These are phyloP conservation scores for Xylariaceae sp. DNA, from an alignment of 2,329 filamentous ascomycete genomes.

Conservation along the genomic window DNA sequence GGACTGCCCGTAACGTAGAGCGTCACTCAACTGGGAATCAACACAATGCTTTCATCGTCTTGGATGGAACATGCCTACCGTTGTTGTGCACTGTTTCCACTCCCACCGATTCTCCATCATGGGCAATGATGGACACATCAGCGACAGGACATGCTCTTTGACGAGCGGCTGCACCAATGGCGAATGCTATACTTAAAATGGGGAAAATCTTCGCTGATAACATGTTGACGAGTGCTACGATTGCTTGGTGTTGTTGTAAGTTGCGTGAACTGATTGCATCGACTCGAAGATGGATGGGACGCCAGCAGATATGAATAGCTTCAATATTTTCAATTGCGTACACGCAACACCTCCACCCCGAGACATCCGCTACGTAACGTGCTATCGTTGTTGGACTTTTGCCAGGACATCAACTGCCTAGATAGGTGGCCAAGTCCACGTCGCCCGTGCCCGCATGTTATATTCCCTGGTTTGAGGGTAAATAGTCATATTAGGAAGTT, in stretches of 20 bases:
- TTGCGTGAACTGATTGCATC: too few relatives aligned
- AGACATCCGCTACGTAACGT: too few relatives aligned
- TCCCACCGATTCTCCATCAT: conserved; percentile 28
- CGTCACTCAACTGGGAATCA: conserved; percentile 20
- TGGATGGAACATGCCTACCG: conserved; percentile 15
- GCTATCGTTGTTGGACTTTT: neutral
- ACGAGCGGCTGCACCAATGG: conserved; percentile 3
- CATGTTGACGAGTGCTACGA: conserved; percentile 15
- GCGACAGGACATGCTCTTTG: conserved; percentile 12
- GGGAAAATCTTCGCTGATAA: conserved; percentile 15
- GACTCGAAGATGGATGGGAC: too few relatives aligned
- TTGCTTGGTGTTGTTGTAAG: too few relatives aligned
- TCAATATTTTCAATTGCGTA: too few relatives aligned
- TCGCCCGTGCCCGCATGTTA: neutral
- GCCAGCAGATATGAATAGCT: too few relatives aligned
- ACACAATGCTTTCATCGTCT: neutral
- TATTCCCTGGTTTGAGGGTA: too few relatives aligned
- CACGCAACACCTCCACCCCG: too few relatives aligned
- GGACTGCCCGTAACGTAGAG: conserved; percentile 30
- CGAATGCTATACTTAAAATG: conserved; percentile 19
- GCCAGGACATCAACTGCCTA: conserved; percentile 8
- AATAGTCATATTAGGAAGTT: neutral
- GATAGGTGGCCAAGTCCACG: conserved; percentile 9
- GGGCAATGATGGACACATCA: conserved; percentile 26
- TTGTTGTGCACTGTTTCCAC: conserved; percentile 26